Evolutionary conservation across 768 basidiomycete genomes (phyloP).

Genomic region (Lactarius sanguifluus): DNA sequence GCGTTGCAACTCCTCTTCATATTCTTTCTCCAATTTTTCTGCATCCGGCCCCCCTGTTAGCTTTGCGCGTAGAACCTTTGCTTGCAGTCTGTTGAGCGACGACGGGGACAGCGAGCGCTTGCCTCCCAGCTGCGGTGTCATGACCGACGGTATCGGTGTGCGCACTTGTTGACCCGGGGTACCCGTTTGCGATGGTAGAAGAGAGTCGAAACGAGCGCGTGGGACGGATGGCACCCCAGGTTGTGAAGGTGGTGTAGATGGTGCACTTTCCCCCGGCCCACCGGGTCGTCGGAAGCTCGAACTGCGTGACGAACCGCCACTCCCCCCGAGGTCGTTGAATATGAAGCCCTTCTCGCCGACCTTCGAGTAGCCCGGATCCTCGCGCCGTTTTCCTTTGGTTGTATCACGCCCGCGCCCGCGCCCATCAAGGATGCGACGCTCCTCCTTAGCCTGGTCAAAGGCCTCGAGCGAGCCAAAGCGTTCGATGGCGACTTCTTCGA

Average conservation of each 20-base stretch:
- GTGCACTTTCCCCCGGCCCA: conserved; percentile 51
- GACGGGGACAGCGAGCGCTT: conserved; percentile 65
- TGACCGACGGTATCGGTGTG: conserved; percentile 89
- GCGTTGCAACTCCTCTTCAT: conserved; percentile 61
- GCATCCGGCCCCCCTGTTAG: conserved; percentile 81
- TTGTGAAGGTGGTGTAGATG: conserved; percentile 56
- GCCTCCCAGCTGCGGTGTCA: conserved; percentile 60
- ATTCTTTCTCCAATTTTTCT: conserved; percentile 76
- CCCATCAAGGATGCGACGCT: conserved; percentile 82
- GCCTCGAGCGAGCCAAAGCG: conserved; percentile 83
- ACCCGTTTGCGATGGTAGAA: conserved; percentile 57
- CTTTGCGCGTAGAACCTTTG: conserved; percentile 88
- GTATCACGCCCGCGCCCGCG: conserved; percentile 47
- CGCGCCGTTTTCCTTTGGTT: conserved; percentile 40
- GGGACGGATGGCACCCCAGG: conserved; percentile 37
- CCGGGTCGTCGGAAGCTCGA: conserved; percentile 87
- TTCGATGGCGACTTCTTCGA: conserved; percentile 83
- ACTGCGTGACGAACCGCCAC: conserved; percentile 73
- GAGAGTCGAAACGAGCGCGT: conserved; percentile 57
- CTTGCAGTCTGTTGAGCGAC: conserved; percentile 89
- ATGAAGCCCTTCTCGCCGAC: conserved; percentile 56
- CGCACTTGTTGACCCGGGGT: conserved; percentile 62
- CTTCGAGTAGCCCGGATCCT: conserved; percentile 32
- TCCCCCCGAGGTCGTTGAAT: conserved; percentile 64
- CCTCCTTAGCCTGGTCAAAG: conserved; percentile 88